Evolutionary conservation across 1,284 basidiomycete genomes (phyloP), one percentile per base, ranked within the genome.

Genomic region (Malassezia furfur): DNA sequence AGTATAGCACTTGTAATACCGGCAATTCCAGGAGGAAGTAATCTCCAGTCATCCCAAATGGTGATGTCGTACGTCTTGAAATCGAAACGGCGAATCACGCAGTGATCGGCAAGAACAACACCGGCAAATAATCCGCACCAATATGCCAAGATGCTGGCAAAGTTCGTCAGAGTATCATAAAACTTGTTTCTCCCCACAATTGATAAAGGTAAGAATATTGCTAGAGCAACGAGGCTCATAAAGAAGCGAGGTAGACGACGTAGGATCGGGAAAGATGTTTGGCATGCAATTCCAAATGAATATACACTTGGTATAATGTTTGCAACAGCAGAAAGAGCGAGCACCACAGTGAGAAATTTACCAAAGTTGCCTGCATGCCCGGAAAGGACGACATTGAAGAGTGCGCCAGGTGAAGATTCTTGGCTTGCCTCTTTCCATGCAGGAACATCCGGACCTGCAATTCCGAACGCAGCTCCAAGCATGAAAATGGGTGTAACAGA

Each of bases 161-260:
- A 77, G 53, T 83, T 75, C 21, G 69, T 71, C 5, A 85, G 76
- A 45, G 84, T 82, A 36, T 76, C 77, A 35, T 79, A 79, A 66
- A 85, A 84, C 65, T 83, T 81, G 54, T 81, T 79, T 36, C 82
- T 79, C 3, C 84, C 84, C 2, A 79, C 81, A 43, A 85, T 79
- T n/a, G 81, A 81, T 0, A 82, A 80, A 34, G 82, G 76, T 25
- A 83, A 70, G 72, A 83, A 82, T 38, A 94, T 83, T 1, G 84
- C 88, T 0, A 84, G 86, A 1, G 84, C 84, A 38, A 90, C 72
- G 19, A 91, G 69, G 0, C 89, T 87, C 75, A 93, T 88, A 41
- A 89, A 78, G 72, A 90, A 93, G 67, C 91, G 80, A 0, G 91
- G 91, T 12, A 93, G 81, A 28, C 77, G 70, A 21, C 63, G 59